Evolutionary conservation across 2,329 filamentous ascomycete species (phyloP).

Genomic region (Colletotrichum sidae): DNA sequence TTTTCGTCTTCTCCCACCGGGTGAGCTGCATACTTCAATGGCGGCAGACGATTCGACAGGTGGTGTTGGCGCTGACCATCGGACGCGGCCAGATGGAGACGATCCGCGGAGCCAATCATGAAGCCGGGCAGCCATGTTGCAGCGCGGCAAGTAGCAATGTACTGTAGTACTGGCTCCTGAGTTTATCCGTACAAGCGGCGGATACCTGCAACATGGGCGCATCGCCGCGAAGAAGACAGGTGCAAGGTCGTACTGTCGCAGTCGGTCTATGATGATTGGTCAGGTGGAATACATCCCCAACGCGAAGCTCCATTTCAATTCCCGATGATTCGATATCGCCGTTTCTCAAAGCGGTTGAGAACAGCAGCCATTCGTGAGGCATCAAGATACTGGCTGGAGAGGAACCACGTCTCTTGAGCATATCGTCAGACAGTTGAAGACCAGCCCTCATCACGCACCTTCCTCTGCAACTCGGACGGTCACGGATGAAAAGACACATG

Average conservation of each 20-base stretch:
- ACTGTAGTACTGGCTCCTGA: background rate
- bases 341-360: too few species aligned
- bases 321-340: background rate
- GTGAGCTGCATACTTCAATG: slow-evolving; percentile 11
- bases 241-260: slow-evolving; percentile 5
- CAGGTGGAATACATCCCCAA: background rate
- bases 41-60: slow-evolving; percentile 15
- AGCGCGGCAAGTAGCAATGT: slow-evolving; percentile 38
- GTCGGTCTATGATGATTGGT: slow-evolving; percentile 9
- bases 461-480: too few species aligned
- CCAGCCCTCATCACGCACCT: too few species aligned
- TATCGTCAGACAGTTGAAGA: too few species aligned
- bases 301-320: slow-evolving; percentile 28
- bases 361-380: too few species aligned
- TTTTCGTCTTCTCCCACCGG: slow-evolving; percentile 28
- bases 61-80: slow-evolving; percentile 30
- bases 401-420: too few species aligned
- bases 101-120: slow-evolving; percentile 19
- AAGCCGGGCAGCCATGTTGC: background rate
- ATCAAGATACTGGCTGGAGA: too few species aligned
- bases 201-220: slow-evolving; percentile 34
- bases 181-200: slow-evolving; percentile 6
- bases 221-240: slow-evolving; percentile 25
- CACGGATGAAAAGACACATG: too few species aligned
- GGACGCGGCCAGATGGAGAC: slow-evolving; percentile 17